Evolutionary conservation across 2,329 filamentous ascomycete genomes (phyloP), one percentile per base, ranked within the genome.

Genomic region (Colletotrichum tropicale): DNA sequence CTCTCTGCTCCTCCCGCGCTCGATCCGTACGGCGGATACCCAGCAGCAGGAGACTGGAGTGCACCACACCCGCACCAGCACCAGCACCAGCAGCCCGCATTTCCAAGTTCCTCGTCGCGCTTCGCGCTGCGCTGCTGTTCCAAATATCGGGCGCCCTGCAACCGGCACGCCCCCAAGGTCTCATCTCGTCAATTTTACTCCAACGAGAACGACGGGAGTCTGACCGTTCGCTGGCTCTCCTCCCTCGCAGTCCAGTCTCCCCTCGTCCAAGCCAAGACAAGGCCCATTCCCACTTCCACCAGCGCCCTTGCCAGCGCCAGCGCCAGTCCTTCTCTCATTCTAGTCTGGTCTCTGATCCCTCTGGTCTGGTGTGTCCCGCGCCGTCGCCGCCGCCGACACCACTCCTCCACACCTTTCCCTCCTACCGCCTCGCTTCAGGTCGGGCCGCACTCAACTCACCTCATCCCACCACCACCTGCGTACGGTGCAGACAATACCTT

Each of bases 151-250:
- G 69, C 65, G 60, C 61, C 64, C 71, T 72, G 72, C 70, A 77
- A 70, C 78, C 76, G 71, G 74, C 76, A 77, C 74, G 73, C 77
- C 77, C 43, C 69, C 67, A 78, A 71, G 38, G 76, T 75, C 77
- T 79, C 77, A 79, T 79, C 78, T 79, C 77, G 76, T 77, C 78
- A 79, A 79, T 71, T 76, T 80, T 75, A 77, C 75, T 77, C 52
- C 65, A 65, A 76, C 74, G 56, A 76, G 28, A 43, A 65, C 48
- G 21, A 64, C 18, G 58, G 43, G 58, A 68, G 70, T 76, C 74
- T 74, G 70, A 76, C 70, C 73, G 73, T 69, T 61, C 56, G 66
- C 34, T 69, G 52, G 56, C 38, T 21, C n/a, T 52, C 43, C n/a
- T 52, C 32, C 58, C 70, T 67, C 62, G 18, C 61, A 28, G n/a